Evolutionary conservation across 1,284 basidiomycete species (phyloP).

Genomic region (Termitomyces sp.): DNA sequence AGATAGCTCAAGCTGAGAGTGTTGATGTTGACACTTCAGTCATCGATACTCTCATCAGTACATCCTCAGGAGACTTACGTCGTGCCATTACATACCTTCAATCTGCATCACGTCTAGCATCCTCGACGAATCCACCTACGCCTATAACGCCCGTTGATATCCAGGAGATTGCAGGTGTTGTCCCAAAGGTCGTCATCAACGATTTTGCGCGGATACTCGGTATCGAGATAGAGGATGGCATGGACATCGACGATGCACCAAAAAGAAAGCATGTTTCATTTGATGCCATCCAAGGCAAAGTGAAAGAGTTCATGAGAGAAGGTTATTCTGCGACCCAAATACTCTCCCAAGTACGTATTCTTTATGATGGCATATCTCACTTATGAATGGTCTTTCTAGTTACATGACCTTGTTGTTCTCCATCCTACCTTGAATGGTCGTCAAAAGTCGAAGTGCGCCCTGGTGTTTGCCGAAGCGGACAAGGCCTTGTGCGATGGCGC

Average conservation of each 20-base stretch:
- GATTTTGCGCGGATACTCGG: conserved; percentile 74
- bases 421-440: conserved; percentile 78
- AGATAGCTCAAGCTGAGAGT: conserved; percentile 71
- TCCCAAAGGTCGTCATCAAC: conserved; percentile 73
- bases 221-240: conserved; percentile 54
- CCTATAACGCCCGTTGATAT: conserved; percentile 74
- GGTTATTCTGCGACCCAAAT: conserved; percentile 94
- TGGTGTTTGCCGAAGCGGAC: conserved; percentile 92
- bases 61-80: conserved; percentile 90
- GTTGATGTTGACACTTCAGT: conserved; percentile 49
- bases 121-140: conserved; percentile 63
- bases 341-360: conserved; percentile 69
- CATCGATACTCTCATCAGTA: conserved; percentile 68
- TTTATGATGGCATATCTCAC: conserved; percentile 8
- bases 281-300: conserved; percentile 66
- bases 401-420: conserved; percentile 87
- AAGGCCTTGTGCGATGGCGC: conserved; percentile 95
- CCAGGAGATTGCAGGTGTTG: conserved; percentile 96
- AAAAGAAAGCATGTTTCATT: conserved; percentile 47
- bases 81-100: conserved; percentile 99
- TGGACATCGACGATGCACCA: conserved; percentile 42
- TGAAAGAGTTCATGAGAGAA: conserved; percentile 75
- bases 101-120: conserved; percentile 84
- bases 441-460: conserved; percentile 79
- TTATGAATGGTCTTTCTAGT: conserved; percentile 35